Evolutionary conservation across 768 basidiomycete species (phyloP), one percentile per base, ranked within the genome.

Genomic region (Phaeotremella skinneri): DNA sequence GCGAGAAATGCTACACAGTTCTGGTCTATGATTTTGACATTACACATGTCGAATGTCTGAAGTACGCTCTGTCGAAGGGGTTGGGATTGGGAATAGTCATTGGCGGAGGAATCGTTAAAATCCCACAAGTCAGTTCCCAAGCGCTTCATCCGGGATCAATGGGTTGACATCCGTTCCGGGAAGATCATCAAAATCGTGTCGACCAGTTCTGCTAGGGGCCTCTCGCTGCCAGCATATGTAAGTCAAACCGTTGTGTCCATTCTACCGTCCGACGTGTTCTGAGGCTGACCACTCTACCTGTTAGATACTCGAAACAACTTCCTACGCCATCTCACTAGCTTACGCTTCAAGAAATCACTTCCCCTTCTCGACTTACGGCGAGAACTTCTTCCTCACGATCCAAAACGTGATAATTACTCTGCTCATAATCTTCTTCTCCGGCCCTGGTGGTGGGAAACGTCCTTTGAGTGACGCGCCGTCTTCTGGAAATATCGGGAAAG

Each of bases 341-440:
- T 99, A 98, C 78, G 87, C 92, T 1, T 85, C 84, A 68, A 82
- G 91, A 23, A 87, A 90, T 70, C 76, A 81, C 23, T 97, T 93
- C 78, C 91, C 96, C 0, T 96, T 97, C 81, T 91, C 90, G 20
- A 97, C 96, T 0, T 99, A 97, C 60, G 96, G 96, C 70, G 96
- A 99, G 78, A 97, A 94, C 80, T 75, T 92, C 56, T 97, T 97
- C 84, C 83, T 98, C 49, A 86, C 90, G 29, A 70, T 91, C 58
- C 91, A 94, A 78, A 91, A 94, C 80, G 81, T 87, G 67, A 61
- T 89, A 79, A 91, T 97, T 74, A 91, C 90, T 16, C 81, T 91
- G 70, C 85, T 93, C 66, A 94, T 94, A 77, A 82, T 92, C 50
- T 79, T 80, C 75, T 87, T 88, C 62, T 68, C 74, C 2, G 42